Base-by-base conservation (phyloP, 2,329 filamentous ascomycete genomes). In the Hypoxylon rubiginosum region DNA sequence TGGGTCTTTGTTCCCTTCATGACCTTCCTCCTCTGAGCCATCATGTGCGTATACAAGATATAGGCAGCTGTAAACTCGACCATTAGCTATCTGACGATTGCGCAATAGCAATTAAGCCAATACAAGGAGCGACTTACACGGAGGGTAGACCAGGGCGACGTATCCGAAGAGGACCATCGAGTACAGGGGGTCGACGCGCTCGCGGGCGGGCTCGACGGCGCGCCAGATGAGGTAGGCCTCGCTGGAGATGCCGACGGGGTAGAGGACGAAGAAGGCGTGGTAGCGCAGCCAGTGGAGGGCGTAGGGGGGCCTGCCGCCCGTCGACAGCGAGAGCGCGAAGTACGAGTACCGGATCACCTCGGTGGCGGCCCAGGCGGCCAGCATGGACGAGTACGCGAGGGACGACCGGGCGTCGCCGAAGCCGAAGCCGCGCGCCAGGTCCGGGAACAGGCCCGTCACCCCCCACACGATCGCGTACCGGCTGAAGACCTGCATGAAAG, bases 281-380 rank as follows among this genome's bases (percentile, higher is more conserved):
- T 97, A 94, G 73, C 94, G 86, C 79, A 97, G 82, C 92, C 93
- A 97, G 39, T 88, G 89, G 76, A 97, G 85, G 64, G 85, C 82
- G 0, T 74, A 77, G 0, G 94, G 92, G 30, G 60, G 66, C 28
- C 43, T 91, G 87, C 64, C 81, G 77, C 28, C 87, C 85, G 68
- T 84, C 82, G 32, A 66, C 41, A 96, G 86, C 72, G 88, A 89
- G 74, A 94, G 85, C 36, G 92, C 91, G 78, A 98, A 98, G 85
- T 92, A 99, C 51, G 88, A 87, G 85, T 99, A 99, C 58, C 96
- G 91, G 74, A 97, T 91, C 57, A 97, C 92, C 82, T 99, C 96
- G 66, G 96, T 97, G 64, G 93, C 79, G 69, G 89, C 91, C 95
- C 96, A 98, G 32, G 96, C 94, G 60, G 91, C 75, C 63, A 98